Percentiles rank a stretch among this genome's conserved stretches.
Evolutionary conservation across 2,329 filamentous ascomycete species (phyloP).

Genomic region (Aspergillus sp.): DNA sequence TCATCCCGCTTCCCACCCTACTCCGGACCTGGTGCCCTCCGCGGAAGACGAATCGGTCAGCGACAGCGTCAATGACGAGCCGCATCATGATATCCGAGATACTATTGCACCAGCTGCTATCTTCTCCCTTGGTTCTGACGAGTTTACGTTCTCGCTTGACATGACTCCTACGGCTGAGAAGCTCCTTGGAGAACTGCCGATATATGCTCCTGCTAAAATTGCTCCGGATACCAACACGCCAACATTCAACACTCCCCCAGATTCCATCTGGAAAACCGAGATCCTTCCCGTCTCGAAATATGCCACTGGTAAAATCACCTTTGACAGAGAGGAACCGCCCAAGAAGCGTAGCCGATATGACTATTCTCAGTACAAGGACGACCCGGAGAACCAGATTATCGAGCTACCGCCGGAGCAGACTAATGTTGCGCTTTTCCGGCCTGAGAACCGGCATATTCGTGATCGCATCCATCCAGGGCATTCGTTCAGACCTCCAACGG

Average conservation of each 20-base stretch:
- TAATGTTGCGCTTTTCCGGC: conserved; percentile 77
- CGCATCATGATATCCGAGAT: conserved; percentile 34
- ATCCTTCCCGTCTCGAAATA: conserved; percentile 80
- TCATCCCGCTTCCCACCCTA: conserved; percentile 46
- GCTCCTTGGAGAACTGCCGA: conserved; percentile 68
- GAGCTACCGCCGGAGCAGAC: conserved; percentile 59
- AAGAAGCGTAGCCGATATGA: conserved; percentile 74
- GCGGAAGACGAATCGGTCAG: conserved; percentile 50
- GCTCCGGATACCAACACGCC: conserved; percentile 50
- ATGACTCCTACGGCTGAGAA: conserved; percentile 66
- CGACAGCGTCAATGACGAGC: conserved; percentile 38
- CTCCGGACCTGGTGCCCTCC: conserved; percentile 59
- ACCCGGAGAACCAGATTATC: conserved; percentile 43
- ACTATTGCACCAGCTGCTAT: conserved; percentile 61
- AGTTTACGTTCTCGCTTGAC: conserved; percentile 69
- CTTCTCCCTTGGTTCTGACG: conserved; percentile 71
- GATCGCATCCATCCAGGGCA: conserved; percentile 85
- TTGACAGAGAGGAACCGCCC: conserved; percentile 56
- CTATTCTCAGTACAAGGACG: conserved; percentile 64
- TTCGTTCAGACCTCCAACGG: conserved; percentile 85
- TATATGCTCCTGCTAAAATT: conserved; percentile 57
- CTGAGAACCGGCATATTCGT: conserved; percentile 79
- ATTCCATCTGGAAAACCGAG: conserved; percentile 64
- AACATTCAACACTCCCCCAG: conserved; percentile 53
- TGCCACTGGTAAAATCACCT: conserved; percentile 67